Base-by-base conservation (phyloP, 1,284 basidiomycete genomes). In the Puccinia polysora region DNA sequence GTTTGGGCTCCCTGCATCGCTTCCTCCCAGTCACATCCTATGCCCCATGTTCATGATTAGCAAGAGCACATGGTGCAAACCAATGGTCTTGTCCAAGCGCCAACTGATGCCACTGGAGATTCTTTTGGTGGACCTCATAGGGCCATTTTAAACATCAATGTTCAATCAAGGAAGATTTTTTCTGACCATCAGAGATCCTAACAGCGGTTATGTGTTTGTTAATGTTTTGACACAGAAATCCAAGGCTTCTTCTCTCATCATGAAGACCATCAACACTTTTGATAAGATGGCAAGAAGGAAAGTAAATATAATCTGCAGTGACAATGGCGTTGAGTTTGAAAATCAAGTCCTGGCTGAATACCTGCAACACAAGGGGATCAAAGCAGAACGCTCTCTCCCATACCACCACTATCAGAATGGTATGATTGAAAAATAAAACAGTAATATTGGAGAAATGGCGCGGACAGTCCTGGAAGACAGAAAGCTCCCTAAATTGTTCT, bases 361-460 rank as follows among this genome's bases (percentile, higher is more conserved):
- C 10, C 14, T 34, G 5, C 12, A 20, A 28, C 5, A 10, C 10
- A 30, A 30, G 45, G 62, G 47, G 2, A 32, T 32, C 28, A 32
- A 15, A 10, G 2, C n/a, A 2, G 43, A 65, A 28, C 23, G 25
- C 2, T 30, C 15, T 4, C 18, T 65, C 4, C 62, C 62, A 4
- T 65, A 65, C 50, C 12, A 47, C 7, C 62, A 64, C 49, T 23
- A 49, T 30, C 20, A 30, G 30, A 64, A 50, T 20, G 32, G 62
- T 18, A 25, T n/a, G 10, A 36, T 65, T 4, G 62, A 65, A 50
- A 4, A 32, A n/a, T 47, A 14, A 2, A 65, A 50, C 43, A 32
- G 62, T 2, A 65, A 40, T 15, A 49, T 65, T 25, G 38, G 25
- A 5, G 47, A 28, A 3, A 30, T 47, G 5, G 43, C 18, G 30